Evolutionary conservation across 768 basidiomycete species (phyloP).

Genomic region (Nevesoporus exiguus): DNA sequence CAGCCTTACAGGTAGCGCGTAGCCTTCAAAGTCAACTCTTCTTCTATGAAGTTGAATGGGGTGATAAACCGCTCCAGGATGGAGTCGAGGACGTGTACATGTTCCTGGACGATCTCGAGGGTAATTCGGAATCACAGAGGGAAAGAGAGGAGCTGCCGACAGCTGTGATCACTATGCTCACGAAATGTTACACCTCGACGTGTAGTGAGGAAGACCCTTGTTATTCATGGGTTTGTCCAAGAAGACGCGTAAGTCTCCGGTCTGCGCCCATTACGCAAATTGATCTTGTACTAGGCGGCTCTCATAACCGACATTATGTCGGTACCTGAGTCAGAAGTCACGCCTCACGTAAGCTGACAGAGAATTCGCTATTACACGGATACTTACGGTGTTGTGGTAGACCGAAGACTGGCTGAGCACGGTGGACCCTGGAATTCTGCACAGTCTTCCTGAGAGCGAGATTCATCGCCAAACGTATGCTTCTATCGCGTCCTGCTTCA

Average conservation of each 20-base stretch:
- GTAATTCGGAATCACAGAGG: constrained; percentile 52
- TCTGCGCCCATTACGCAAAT: background rate
- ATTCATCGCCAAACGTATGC: constrained; percentile 72
- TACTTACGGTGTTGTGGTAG: constrained; percentile 19
- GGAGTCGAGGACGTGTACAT: constrained; percentile 92
- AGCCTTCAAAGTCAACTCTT: constrained; percentile 90
- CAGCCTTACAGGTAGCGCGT: constrained; percentile 84
- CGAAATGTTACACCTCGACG: constrained; percentile 84
- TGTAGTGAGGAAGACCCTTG: constrained; percentile 80
- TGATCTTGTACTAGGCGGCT: constrained; percentile 24
- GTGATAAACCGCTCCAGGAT: constrained; percentile 73
- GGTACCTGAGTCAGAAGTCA: constrained; percentile 25
- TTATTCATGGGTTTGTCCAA: constrained; percentile 79
- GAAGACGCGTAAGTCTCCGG: constrained; percentile 46
- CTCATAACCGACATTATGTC: constrained; percentile 21
- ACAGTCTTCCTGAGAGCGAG: constrained; percentile 69
- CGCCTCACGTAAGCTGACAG: constrained; percentile 34
- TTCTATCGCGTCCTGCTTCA: background rate
- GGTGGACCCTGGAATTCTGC: constrained; percentile 47
- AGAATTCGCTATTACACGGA: background rate
- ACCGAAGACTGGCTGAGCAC: constrained; percentile 50
- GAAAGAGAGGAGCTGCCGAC: constrained; percentile 79
- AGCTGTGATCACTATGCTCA: constrained; percentile 85
- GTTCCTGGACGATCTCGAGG: constrained; percentile 82
- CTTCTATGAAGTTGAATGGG: constrained; percentile 98